Percentiles rank a stretch among this genome's conserved stretches.
phyloP scores from a whole-genome alignment of 202 grass and related monocot species.

The Panicum hallii region DNA sequence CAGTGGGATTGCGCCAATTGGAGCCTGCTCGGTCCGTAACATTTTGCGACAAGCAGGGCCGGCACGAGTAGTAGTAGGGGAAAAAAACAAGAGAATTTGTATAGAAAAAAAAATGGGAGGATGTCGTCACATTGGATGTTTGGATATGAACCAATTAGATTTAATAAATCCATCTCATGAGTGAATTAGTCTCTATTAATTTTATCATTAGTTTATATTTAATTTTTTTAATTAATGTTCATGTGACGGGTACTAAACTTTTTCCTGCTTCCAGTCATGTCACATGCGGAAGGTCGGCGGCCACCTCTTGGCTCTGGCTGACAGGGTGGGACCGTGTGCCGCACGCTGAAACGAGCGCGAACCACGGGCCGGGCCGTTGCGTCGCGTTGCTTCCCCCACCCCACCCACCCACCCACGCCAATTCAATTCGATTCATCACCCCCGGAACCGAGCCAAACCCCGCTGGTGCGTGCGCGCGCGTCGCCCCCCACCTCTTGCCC shows the following conservation, averaged over 20 bases:
- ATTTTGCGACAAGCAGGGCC: neutral
- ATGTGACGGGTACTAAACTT: too few relatives aligned
- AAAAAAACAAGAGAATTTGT: too few relatives aligned
- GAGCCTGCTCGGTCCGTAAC: neutral
- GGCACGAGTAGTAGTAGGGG: neutral
- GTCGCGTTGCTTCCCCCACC: neutral
- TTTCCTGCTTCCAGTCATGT: neutral
- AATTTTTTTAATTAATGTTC: too few relatives aligned
- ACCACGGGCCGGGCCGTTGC: conserved; percentile 29
- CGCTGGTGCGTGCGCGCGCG: conserved; percentile 21
- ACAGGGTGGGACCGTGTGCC: neutral
- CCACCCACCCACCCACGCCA: neutral
- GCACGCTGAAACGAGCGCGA: neutral
- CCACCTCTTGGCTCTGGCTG: neutral
- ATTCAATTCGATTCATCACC: neutral
- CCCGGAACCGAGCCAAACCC: neutral
- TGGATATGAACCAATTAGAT: too few relatives aligned
- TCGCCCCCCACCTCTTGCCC: conserved; percentile 23
- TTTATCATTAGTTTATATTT: too few relatives aligned
- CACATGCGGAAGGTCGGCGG: neutral
- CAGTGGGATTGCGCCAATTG: neutral
- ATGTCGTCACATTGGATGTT: too few relatives aligned
- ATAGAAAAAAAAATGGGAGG: too few relatives aligned
- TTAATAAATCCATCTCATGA: too few relatives aligned
- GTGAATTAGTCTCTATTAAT: too few relatives aligned